Conservation (phyloP, 225 moss, liverwort and hornwort species). For the Physcomitrium patens region DNA sequence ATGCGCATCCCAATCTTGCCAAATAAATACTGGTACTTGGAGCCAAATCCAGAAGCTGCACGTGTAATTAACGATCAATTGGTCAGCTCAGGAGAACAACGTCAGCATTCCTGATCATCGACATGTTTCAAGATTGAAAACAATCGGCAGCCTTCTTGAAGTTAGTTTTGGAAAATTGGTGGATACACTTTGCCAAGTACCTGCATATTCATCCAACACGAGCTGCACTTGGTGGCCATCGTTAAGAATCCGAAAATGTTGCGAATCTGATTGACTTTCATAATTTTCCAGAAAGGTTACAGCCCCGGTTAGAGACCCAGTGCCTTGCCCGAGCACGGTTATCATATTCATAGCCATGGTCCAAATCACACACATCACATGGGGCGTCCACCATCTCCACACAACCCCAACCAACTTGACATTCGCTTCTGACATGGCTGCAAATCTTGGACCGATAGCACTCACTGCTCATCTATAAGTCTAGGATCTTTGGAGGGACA, state of each 20-base stretch:
- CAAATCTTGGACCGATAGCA: not conserved
- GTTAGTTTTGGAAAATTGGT: too few species aligned
- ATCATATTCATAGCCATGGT: slow-evolving; percentile 4
- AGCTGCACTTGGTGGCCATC: slow-evolving; percentile 53
- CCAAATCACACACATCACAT: slow-evolving; percentile 6
- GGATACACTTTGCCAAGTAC: slow-evolving; percentile 11
- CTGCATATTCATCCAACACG: slow-evolving; percentile 51
- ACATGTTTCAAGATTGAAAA: too few species aligned
- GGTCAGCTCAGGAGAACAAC: too few species aligned
- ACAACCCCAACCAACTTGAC: slow-evolving; percentile 5
- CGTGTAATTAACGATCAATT: too few species aligned
- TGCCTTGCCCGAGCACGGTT: slow-evolving; percentile 33
- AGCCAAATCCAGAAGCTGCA: slow-evolving; percentile 32
- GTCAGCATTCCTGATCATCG: too few species aligned
- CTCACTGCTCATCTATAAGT: slow-evolving; percentile 6
- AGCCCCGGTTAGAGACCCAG: slow-evolving; percentile 18
- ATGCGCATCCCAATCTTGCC: slow-evolving; percentile 35
- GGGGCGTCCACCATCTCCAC: slow-evolving; percentile 28
- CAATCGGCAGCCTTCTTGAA: too few species aligned
- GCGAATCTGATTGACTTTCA: slow-evolving; percentile 39
- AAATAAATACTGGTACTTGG: slow-evolving; percentile 35
- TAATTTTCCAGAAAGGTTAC: slow-evolving; percentile 49
- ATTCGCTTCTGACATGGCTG: slow-evolving; percentile 33
- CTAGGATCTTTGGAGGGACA: not conserved
- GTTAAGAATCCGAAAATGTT: slow-evolving; percentile 42